Evolutionary conservation across 768 basidiomycete genomes (phyloP).

Genomic region (Glaciozyma martinii): DNA sequence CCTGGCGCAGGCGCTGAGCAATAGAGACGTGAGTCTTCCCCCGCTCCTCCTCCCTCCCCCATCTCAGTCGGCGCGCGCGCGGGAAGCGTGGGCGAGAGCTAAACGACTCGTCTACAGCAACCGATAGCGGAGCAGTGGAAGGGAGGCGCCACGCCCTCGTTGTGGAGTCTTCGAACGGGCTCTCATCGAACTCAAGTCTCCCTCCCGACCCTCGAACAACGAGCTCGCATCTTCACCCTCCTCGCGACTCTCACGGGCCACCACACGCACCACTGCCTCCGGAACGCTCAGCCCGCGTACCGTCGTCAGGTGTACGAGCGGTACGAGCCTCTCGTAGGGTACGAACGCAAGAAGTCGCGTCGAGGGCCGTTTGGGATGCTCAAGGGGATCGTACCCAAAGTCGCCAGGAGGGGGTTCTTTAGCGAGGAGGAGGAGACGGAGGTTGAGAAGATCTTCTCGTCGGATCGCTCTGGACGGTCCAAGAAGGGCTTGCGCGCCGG

Average conservation of each 20-base stretch:
- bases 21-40: neutral
- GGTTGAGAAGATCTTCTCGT: constrained; percentile 35
- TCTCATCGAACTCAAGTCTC: constrained; percentile 26
- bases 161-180: constrained; percentile 28
- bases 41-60: neutral
- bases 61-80: neutral
- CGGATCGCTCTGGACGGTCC: constrained; percentile 41
- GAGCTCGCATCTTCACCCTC: constrained; percentile 73
- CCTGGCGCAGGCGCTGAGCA: constrained; percentile 17
- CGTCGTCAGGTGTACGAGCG: constrained; percentile 73
- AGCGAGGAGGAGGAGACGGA: constrained; percentile 24
- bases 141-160: constrained; percentile 19
- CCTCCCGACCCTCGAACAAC: constrained; percentile 72
- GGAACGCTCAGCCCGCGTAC: constrained; percentile 74
- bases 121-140: constrained; percentile 23
- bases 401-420: constrained; percentile 20
- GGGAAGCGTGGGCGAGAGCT: neutral
- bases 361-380: constrained; percentile 33
- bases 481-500: constrained; percentile 33
- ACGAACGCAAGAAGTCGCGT: constrained; percentile 47
- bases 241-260: constrained; percentile 80
- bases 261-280: constrained; percentile 60
- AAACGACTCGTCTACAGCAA: constrained; percentile 3
- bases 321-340: constrained; percentile 73
- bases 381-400: constrained; percentile 30